These are phyloP conservation scores for Herpetospermum pedunculosum DNA, from an alignment of 306 rosid species.

Conservation along the genomic window DNA sequence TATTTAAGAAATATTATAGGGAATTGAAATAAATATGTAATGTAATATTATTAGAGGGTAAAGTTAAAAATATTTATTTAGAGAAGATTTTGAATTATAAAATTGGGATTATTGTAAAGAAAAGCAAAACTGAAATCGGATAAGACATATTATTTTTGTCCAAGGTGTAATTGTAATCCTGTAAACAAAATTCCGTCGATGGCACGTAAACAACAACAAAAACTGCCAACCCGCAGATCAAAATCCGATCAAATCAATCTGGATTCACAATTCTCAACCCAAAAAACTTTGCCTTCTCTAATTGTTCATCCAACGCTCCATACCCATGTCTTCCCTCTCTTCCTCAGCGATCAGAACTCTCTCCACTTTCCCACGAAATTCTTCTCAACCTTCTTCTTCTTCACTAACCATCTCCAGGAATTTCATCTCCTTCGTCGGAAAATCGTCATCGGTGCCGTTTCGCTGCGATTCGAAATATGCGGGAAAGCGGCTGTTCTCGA, in stretches of 20 bases:
- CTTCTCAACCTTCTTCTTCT: neutral
- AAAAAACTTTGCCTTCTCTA: neutral
- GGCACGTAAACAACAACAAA: neutral
- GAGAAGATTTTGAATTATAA: too few relatives aligned
- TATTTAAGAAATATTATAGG: too few relatives aligned
- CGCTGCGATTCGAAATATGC: neutral
- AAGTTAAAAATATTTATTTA: too few relatives aligned
- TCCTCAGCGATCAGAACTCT: neutral
- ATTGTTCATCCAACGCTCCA: neutral
- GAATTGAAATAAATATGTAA: too few relatives aligned
- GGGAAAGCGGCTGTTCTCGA: neutral
- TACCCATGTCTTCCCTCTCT: neutral
- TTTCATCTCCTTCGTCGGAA: neutral
- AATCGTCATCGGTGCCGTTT: neutral
- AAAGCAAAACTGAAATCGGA: too few relatives aligned
- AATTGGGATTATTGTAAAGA: too few relatives aligned
- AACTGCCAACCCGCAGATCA: neutral
- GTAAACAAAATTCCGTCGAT: too few relatives aligned
- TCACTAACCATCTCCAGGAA: neutral
- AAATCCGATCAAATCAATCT: too few relatives aligned
- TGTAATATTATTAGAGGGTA: too few relatives aligned
- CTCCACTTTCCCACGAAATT: neutral
- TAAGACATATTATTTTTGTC: too few relatives aligned
- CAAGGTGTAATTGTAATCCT: too few relatives aligned
- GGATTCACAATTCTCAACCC: too few relatives aligned